phyloP scores from a whole-genome alignment of 768 basidiomycete species.

The Leccinum aurantiacum region DNA sequence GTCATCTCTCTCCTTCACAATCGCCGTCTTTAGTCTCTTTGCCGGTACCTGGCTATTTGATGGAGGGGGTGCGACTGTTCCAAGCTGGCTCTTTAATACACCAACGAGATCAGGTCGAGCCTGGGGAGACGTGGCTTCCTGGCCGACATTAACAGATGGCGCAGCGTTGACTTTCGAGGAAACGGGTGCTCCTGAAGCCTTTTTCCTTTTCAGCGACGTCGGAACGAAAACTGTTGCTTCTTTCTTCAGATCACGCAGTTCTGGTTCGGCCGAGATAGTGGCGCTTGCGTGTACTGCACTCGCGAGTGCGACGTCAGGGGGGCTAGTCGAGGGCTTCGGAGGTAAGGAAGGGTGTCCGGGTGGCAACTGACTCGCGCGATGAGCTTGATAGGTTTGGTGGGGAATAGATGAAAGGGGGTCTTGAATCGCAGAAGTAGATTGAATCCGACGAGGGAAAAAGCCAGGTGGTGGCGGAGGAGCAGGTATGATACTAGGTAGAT shows the following conservation, averaged over 20 bases:
- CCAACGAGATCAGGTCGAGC: slow-evolving; percentile 67
- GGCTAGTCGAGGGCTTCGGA: slow-evolving; percentile 35
- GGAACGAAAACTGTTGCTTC: slow-evolving; percentile 95
- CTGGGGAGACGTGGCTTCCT: slow-evolving; percentile 27
- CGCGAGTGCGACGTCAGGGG: slow-evolving; percentile 44
- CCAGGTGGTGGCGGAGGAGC: slow-evolving; percentile 56
- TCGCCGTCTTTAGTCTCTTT: slow-evolving; percentile 23
- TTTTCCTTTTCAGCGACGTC: slow-evolving; percentile 75
- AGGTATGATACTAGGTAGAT: slow-evolving; percentile 22
- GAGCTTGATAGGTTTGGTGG: slow-evolving; percentile 76
- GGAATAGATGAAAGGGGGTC: slow-evolving; percentile 77
- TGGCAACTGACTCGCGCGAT: slow-evolving; percentile 46
- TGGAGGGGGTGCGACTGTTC: slow-evolving; percentile 34
- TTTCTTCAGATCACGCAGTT: slow-evolving; percentile 91
- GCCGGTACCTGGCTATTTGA: slow-evolving; percentile 15
- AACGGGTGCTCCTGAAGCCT: slow-evolving; percentile 35
- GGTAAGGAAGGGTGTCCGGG: slow-evolving; percentile 46
- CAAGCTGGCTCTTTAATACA: slow-evolving; percentile 60
- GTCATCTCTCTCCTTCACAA: slow-evolving; percentile 56
- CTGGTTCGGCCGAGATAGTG: slow-evolving; percentile 79
- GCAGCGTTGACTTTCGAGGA: slow-evolving; percentile 61
- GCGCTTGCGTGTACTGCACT: slow-evolving; percentile 47
- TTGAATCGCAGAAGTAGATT: slow-evolving; percentile 56
- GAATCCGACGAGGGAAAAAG: slow-evolving; percentile 58
- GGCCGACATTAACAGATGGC: slow-evolving; percentile 45